Evolutionary conservation across 2,329 filamentous ascomycete species (phyloP).

Genomic region (Periglandula ipomoeae): DNA sequence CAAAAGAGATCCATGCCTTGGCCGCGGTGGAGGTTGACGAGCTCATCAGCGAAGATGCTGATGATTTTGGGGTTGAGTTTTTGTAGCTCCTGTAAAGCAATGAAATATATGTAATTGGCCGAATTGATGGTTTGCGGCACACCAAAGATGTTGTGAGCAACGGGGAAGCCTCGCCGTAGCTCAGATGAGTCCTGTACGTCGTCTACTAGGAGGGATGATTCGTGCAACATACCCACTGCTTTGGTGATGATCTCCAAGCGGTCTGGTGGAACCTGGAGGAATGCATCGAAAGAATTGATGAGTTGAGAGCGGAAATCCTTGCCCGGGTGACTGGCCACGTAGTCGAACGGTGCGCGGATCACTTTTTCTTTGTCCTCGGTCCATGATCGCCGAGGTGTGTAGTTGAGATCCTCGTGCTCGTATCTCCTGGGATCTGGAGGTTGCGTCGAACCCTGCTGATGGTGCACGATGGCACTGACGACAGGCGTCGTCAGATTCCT

Average conservation of each 20-base stretch:
- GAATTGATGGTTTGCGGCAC: slow-evolving; percentile 84
- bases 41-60: slow-evolving; percentile 69
- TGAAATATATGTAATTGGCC: slow-evolving; percentile 84
- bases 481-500: slow-evolving; percentile 1
- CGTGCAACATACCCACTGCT: slow-evolving; percentile 79
- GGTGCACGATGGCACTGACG: slow-evolving; percentile 18
- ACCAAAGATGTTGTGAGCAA: slow-evolving; percentile 78
- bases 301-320: slow-evolving; percentile 78
- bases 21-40: slow-evolving; percentile 75
- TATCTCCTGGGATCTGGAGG: slow-evolving; percentile 43
- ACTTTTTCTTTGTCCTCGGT: slow-evolving; percentile 67
- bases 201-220: slow-evolving; percentile 73
- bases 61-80: slow-evolving; percentile 57
- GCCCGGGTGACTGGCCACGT: slow-evolving; percentile 68
- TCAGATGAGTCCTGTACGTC: slow-evolving; percentile 78
- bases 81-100: slow-evolving; percentile 64
- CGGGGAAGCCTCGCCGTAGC: slow-evolving; percentile 69
- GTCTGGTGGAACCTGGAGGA: slow-evolving; percentile 63
- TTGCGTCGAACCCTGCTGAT: slow-evolving; percentile 23
- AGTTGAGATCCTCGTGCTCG: slow-evolving; percentile 46
- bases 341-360: slow-evolving; percentile 70
- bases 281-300: slow-evolving; percentile 72
- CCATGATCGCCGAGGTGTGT: slow-evolving; percentile 48
- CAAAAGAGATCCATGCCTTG: slow-evolving; percentile 91
- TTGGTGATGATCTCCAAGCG: slow-evolving; percentile 67